Evolutionary conservation across 2,329 filamentous ascomycete genomes (phyloP).

Genomic region (Monosporascus sp.): DNA sequence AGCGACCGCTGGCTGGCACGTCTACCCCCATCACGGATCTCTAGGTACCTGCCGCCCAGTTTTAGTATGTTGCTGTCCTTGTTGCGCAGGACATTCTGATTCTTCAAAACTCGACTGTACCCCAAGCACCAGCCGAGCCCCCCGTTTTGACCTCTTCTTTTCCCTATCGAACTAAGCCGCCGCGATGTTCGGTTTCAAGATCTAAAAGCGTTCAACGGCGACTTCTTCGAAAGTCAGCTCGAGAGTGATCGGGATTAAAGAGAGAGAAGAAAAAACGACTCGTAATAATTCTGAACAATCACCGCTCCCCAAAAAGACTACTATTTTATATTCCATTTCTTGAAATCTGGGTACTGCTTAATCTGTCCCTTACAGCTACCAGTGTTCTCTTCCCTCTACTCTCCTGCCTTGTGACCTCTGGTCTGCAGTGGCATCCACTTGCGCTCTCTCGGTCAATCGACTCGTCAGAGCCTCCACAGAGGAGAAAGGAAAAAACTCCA

Average conservation of each 20-base stretch:
- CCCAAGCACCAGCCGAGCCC: conserved; percentile 23
- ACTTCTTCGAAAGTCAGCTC: conserved; percentile 49
- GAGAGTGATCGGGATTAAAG: conserved; percentile 20
- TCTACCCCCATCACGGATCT: not conserved
- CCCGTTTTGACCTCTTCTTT: conserved; percentile 34
- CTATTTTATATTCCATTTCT: conserved; percentile 16
- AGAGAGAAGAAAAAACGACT: conserved; percentile 8
- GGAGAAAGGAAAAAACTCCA: conserved; percentile 12
- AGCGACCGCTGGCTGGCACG: not conserved
- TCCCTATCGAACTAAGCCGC: conserved; percentile 44
- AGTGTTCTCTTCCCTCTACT: conserved; percentile 9
- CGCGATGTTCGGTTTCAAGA: conserved; percentile 50
- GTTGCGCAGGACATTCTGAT: not conserved
- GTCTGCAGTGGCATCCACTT: conserved; percentile 47
- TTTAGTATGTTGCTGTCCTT: conserved; percentile 2
- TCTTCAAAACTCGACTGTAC: conserved; percentile 31
- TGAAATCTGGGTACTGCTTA: not conserved
- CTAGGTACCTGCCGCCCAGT: not conserved
- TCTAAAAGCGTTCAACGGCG: conserved; percentile 47
- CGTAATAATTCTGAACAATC: conserved; percentile 4
- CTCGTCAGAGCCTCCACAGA: not conserved
- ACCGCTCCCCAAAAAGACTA: conserved; percentile 7
- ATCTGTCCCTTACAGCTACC: conserved; percentile 6
- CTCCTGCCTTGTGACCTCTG: conserved; percentile 12
- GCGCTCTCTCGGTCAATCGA: conserved; percentile 37